Conservation (phyloP, 441 rosid species). For the Manihot esculenta region DNA sequence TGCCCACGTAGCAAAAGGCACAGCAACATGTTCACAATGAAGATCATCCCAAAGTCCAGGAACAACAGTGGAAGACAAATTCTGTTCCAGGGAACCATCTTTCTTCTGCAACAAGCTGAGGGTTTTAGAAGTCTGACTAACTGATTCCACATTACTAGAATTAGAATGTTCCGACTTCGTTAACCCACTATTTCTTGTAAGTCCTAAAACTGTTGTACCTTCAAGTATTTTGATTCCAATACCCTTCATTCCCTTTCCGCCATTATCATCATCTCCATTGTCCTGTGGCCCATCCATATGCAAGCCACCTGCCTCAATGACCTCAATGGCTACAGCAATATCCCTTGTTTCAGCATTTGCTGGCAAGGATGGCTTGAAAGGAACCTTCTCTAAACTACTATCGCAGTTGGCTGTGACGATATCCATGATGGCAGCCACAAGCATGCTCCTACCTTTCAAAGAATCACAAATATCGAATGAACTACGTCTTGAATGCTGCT, state of each 20-base stretch:
- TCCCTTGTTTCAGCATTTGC: constrained; percentile 84
- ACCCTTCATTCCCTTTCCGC: constrained; percentile 74
- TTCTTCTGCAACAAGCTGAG: constrained; percentile 54
- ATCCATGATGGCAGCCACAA: constrained; percentile 98
- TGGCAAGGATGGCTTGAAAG: constrained; percentile 59
- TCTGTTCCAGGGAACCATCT: constrained; percentile 47
- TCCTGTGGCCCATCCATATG: constrained; percentile 60
- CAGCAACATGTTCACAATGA: constrained; percentile 93
- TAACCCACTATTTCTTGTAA: constrained; percentile 62
- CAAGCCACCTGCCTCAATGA: constrained; percentile 88
- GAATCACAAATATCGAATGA: constrained; percentile 95
- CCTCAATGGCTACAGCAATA: constrained; percentile 86
- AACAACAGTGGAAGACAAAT: constrained; percentile 74
- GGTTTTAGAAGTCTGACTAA: constrained; percentile 41
- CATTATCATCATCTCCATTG: constrained; percentile 66
- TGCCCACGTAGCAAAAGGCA: constrained; percentile 99
- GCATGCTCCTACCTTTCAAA: constrained; percentile 99
- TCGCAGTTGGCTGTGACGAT: constrained; percentile 84
- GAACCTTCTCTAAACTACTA: constrained; percentile 47
- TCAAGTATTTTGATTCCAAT: constrained; percentile 91
- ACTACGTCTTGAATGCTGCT: constrained; percentile 95
- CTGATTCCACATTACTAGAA: constrained; percentile 30
- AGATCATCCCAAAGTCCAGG: constrained; percentile 99
- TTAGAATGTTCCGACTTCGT: constrained; percentile 46
- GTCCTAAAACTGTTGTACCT: constrained; percentile 82